Conservation (phyloP, 2,329 filamentous ascomycete genomes). For the Hirsutella rhossiliensis region DNA sequence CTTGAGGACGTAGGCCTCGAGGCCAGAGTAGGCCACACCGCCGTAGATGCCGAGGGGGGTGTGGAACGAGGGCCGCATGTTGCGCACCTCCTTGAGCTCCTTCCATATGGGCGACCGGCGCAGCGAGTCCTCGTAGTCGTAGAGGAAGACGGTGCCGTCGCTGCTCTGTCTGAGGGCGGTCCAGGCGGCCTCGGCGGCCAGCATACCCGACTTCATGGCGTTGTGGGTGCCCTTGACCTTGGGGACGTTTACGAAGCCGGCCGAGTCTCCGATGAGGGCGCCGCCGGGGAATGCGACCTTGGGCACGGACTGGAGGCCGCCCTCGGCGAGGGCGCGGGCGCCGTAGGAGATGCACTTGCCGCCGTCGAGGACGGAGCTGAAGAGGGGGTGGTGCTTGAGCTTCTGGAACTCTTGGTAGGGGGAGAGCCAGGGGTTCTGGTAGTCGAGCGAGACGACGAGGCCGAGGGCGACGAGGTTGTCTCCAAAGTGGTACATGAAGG, state of each 20-base stretch:
- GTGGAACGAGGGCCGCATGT: conserved; percentile 95
- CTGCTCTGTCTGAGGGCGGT: conserved; percentile 50
- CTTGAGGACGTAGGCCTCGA: conserved; percentile 80
- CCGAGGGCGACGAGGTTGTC: conserved; percentile 92
- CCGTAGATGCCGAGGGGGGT: conserved; percentile 77
- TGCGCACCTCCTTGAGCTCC: conserved; percentile 88
- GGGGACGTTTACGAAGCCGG: conserved; percentile 92
- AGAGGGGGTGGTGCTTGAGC: conserved; percentile 95
- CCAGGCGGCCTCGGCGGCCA: conserved; percentile 86
- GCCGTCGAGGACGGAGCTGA: conserved; percentile 75
- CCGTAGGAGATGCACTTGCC: conserved; percentile 97
- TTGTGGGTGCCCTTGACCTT: conserved; percentile 99
- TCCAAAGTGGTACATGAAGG: conserved; percentile 99
- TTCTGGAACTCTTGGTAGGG: conserved; percentile 97
- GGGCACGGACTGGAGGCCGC: conserved; percentile 94
- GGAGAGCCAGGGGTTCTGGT: conserved; percentile 90
- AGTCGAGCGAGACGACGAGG: conserved; percentile 86
- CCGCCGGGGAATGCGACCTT: conserved; percentile 95
- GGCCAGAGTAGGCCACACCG: conserved; percentile 81
- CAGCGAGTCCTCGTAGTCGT: conserved; percentile 83
- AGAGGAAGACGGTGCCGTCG: conserved; percentile 73
- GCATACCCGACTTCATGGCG: conserved; percentile 94
- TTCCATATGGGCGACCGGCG: conserved; percentile 84
- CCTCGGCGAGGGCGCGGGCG: conserved; percentile 82
- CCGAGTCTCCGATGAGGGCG: conserved; percentile 89